A percentile compares a stretch with the other conserved stretches of the same genome.
Conservation (phyloP, 192 early-diverging fungal species). For the Linnemannia exigua region DNA sequence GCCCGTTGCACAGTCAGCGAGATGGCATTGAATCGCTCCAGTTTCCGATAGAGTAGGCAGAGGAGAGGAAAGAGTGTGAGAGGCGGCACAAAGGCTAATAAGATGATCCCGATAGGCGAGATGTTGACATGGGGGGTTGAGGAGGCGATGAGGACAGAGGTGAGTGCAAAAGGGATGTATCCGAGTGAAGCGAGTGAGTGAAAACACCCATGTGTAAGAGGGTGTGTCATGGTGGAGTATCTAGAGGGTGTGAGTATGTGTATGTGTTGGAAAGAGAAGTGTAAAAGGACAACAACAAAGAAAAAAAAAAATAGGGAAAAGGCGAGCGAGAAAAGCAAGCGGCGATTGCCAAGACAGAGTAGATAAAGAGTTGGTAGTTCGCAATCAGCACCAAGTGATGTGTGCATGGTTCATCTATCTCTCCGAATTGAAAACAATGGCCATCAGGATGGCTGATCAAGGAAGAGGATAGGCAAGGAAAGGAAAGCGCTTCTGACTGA, state of each 20-base stretch:
- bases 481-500: neutral
- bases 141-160: constrained; percentile 4
- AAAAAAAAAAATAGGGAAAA: neutral
- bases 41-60: constrained; percentile 22
- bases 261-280: no score
- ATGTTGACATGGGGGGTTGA: constrained; percentile 17
- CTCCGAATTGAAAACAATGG: neutral
- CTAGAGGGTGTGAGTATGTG: neutral
- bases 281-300: neutral
- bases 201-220: constrained; percentile 11
- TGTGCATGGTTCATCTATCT: neutral
- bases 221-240: constrained; percentile 12
- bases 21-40: constrained; percentile 14
- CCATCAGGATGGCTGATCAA: neutral
- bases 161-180: constrained; percentile 26
- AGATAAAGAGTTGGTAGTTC: neutral
- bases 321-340: neutral
- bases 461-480: neutral
- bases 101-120: constrained; percentile 8
- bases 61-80: constrained; percentile 23
- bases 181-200: constrained; percentile 30
- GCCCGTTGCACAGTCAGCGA: constrained; percentile 26
- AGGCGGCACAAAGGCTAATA: constrained; percentile 17
- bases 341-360: no score
- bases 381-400: no score